A percentile compares a stretch with the other conserved stretches of the same genome.
phyloP scores from a whole-genome alignment of 2,329 filamentous ascomycete species.

The Echinosphaeria canescens region DNA sequence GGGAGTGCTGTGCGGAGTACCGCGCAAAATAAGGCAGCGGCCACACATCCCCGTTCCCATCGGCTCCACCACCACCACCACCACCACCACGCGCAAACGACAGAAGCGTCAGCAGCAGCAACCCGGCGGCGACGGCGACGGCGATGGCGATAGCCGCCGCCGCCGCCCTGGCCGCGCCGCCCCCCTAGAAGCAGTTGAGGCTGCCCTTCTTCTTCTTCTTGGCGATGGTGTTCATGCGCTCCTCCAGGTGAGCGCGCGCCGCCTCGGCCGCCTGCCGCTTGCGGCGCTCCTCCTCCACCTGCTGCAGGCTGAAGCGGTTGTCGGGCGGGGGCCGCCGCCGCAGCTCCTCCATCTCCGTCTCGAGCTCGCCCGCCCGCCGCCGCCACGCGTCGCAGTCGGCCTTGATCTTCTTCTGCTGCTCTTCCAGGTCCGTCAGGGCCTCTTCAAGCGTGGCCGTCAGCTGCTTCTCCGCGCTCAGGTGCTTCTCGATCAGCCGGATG shows the following conservation, averaged over 20 bases:
- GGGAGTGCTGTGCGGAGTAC: too few relatives aligned
- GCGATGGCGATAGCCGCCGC: too few relatives aligned
- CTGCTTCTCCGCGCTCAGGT: conserved; percentile 88
- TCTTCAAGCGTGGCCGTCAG: conserved; percentile 90
- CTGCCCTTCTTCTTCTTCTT: conserved; percentile 94
- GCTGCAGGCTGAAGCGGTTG: conserved; percentile 53
- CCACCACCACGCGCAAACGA: too few relatives aligned
- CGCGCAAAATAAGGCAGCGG: too few relatives aligned
- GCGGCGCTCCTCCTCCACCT: conserved; percentile 90
- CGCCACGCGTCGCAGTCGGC: conserved; percentile 78
- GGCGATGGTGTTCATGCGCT: conserved; percentile 81
- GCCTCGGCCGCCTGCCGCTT: conserved; percentile 80
- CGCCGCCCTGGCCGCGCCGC: too few relatives aligned
- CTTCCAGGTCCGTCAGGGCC: conserved; percentile 82
- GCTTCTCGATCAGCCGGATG: conserved; percentile 91
- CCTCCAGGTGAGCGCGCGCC: conserved; percentile 73
- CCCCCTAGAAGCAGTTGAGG: conserved; percentile 80
- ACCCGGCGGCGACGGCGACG: conserved; percentile 75
- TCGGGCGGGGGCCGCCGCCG: conserved; percentile 31
- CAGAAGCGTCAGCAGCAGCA: conserved; percentile 92
- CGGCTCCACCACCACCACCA: too few relatives aligned
- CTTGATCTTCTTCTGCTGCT: conserved; percentile 80
- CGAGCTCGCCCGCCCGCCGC: conserved; percentile 60
- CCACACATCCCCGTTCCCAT: too few relatives aligned
- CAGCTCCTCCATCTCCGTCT: conserved; percentile 47